Conservation (phyloP, 2,329 filamentous ascomycete genomes). For the Colletotrichum tanaceti region DNA sequence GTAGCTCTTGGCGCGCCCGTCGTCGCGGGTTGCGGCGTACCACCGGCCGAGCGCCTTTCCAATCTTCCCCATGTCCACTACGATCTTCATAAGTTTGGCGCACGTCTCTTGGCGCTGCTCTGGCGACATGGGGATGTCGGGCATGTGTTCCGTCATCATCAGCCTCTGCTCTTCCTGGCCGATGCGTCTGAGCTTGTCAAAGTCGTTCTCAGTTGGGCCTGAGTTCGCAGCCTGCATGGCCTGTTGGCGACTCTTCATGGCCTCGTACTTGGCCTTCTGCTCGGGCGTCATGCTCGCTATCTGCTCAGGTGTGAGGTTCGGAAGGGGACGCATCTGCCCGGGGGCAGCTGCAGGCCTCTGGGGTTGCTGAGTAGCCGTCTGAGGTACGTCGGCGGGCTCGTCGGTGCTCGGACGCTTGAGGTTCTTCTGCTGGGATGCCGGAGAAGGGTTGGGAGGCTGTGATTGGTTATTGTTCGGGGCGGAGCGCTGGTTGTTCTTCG, state of each 20-base stretch:
- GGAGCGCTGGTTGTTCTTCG: conserved; percentile 47
- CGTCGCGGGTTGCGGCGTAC: conserved; percentile 62
- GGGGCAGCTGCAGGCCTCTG: conserved; percentile 33
- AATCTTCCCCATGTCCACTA: conserved; percentile 58
- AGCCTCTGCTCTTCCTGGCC: conserved; percentile 56
- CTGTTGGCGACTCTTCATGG: conserved; percentile 44
- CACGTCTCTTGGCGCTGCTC: conserved; percentile 59
- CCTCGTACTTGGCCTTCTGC: conserved; percentile 59
- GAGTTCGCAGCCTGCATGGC: conserved; percentile 34
- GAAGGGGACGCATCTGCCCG: conserved; percentile 33
- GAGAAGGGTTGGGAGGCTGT: conserved; percentile 52
- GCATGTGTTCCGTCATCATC: conserved; percentile 54
- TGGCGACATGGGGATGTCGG: conserved; percentile 60
- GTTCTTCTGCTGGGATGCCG: conserved; percentile 56
- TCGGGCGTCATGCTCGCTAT: conserved; percentile 58
- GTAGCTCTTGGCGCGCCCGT: conserved; percentile 62
- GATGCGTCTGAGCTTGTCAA: conserved; percentile 50
- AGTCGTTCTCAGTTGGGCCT: conserved; percentile 25
- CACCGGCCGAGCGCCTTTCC: conserved; percentile 59
- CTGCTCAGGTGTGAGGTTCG: conserved; percentile 51
- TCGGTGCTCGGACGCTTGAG: conserved; percentile 65
- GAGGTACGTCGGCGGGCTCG: conserved; percentile 49
- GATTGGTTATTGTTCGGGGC: conserved; percentile 50
- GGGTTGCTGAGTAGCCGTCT: conserved; percentile 39
- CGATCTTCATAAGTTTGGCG: conserved; percentile 56